phyloP scores from a whole-genome alignment of 2,329 filamentous ascomycete genomes.

The Dactylella cylindrospora region DNA sequence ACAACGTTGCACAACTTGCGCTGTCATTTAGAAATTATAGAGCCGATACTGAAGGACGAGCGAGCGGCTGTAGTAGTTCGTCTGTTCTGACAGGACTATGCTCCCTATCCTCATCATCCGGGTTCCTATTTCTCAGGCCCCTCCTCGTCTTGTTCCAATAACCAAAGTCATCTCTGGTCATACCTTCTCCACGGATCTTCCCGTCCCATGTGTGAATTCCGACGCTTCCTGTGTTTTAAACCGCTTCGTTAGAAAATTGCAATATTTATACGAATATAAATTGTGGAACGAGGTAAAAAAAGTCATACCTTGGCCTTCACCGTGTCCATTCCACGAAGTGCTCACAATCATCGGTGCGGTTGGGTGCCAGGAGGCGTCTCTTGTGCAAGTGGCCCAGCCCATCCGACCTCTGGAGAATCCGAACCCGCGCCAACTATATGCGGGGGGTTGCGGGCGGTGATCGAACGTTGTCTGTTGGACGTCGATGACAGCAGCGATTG shows the following conservation, averaged over 20 bases:
- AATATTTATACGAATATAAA: not conserved
- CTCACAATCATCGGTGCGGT: slow-evolving; percentile 72
- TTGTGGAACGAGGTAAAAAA: not conserved
- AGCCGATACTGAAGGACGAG: too few relatives aligned
- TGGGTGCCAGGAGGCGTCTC: slow-evolving; percentile 90
- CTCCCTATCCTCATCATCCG: not conserved
- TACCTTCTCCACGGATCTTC: slow-evolving; percentile 26
- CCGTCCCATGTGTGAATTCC: slow-evolving; percentile 34
- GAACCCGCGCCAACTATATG: slow-evolving; percentile 61
- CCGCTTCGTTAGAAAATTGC: not conserved
- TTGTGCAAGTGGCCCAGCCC: slow-evolving; percentile 74
- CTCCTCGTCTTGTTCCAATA: slow-evolving; percentile 36
- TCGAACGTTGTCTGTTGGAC: slow-evolving; percentile 70
- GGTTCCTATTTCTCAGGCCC: slow-evolving; percentile 15
- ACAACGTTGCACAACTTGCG: too few relatives aligned
- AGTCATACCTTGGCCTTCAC: slow-evolving; percentile 54
- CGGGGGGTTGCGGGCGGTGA: slow-evolving; percentile 60
- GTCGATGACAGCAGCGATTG: slow-evolving; percentile 73
- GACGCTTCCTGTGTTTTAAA: slow-evolving; percentile 24
- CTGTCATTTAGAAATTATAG: too few relatives aligned
- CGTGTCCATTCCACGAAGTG: slow-evolving; percentile 44
- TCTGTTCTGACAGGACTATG: slow-evolving; percentile 11
- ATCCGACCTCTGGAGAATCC: slow-evolving; percentile 57
- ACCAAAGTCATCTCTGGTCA: slow-evolving; percentile 32
- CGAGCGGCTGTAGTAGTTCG: slow-evolving; percentile 13